phyloP scores from a whole-genome alignment of 2,329 filamentous ascomycete genomes.

The Neurospora sp. region DNA sequence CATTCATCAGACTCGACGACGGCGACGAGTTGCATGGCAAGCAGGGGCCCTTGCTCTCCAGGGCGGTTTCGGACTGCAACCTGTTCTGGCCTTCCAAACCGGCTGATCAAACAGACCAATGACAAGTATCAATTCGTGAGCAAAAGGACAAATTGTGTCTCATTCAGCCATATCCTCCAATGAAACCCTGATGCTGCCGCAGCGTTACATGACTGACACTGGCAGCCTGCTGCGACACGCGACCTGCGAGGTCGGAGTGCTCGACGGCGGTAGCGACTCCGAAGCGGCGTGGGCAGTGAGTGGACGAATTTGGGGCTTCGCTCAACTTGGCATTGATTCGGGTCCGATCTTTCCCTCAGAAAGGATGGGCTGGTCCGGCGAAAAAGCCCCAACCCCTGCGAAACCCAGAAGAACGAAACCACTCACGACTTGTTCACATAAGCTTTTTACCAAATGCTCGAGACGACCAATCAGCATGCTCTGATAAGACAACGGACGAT shows the following conservation, averaged over 20 bases:
- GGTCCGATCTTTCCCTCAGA: background rate
- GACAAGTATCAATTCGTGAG: background rate
- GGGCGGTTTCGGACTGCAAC: background rate
- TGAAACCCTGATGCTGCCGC: background rate
- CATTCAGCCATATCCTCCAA: background rate
- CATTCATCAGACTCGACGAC: background rate
- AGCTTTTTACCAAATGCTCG: background rate
- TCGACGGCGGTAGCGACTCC: background rate
- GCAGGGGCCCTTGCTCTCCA: background rate
- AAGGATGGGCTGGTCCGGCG: background rate
- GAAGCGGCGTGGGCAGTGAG: background rate
- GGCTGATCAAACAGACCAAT: background rate
- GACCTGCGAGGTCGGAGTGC: background rate
- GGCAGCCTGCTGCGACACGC: background rate
- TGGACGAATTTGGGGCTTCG: background rate
- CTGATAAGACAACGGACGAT: constrained; percentile 1
- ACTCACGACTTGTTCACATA: background rate
- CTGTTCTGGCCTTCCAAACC: background rate
- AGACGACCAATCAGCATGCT: constrained; percentile 1
- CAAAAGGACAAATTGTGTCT: background rate
- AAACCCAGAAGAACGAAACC: background rate
- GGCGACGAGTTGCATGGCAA: background rate
- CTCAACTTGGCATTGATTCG: background rate
- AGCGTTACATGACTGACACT: background rate
- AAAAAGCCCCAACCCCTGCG: background rate